Conservation (phyloP, 139 green algal genomes). For the Ettlia oleoabundans region DNA sequence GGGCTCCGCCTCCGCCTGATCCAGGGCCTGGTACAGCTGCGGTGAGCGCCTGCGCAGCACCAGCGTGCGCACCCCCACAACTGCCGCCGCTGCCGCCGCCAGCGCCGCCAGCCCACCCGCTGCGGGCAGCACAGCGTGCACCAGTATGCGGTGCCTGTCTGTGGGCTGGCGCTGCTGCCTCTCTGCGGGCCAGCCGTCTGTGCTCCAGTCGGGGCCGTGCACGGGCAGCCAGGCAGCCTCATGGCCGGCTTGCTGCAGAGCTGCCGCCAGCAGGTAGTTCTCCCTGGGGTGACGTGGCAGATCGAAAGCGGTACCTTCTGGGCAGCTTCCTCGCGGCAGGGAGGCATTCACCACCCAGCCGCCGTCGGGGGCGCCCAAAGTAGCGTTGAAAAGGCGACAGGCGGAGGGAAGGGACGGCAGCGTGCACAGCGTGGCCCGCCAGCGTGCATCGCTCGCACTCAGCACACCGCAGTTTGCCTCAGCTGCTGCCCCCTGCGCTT, state of each 20-base stretch:
- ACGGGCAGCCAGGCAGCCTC: constrained; percentile 57
- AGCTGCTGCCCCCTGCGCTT: neutral
- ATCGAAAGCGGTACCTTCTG: constrained; percentile 38
- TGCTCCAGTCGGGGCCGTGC: constrained; percentile 39
- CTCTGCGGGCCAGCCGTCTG: constrained; percentile 29
- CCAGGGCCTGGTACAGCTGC: constrained; percentile 6
- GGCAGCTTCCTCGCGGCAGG: constrained; percentile 42
- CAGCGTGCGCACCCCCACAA: neutral
- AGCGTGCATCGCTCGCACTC: constrained; percentile 45
- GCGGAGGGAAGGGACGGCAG: constrained; percentile 30
- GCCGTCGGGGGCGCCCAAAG: neutral
- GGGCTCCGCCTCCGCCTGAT: neutral
- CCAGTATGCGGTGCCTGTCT: neutral
- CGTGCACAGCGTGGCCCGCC: constrained; percentile 38
- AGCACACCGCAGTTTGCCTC: constrained; percentile 46
- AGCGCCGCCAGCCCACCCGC: neutral
- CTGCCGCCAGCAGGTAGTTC: constrained; percentile 46
- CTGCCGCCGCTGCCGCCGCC: neutral
- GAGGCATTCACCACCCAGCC: neutral
- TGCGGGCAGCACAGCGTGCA: neutral
- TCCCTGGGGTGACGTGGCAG: constrained; percentile 55
- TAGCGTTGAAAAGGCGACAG: constrained; percentile 31
- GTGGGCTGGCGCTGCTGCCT: constrained; percentile 23
- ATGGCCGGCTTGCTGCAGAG: neutral
- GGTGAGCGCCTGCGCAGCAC: neutral